Evolutionary conservation across 2,329 filamentous ascomycete species (phyloP).

Genomic region (Aureobasidium namibiae): DNA sequence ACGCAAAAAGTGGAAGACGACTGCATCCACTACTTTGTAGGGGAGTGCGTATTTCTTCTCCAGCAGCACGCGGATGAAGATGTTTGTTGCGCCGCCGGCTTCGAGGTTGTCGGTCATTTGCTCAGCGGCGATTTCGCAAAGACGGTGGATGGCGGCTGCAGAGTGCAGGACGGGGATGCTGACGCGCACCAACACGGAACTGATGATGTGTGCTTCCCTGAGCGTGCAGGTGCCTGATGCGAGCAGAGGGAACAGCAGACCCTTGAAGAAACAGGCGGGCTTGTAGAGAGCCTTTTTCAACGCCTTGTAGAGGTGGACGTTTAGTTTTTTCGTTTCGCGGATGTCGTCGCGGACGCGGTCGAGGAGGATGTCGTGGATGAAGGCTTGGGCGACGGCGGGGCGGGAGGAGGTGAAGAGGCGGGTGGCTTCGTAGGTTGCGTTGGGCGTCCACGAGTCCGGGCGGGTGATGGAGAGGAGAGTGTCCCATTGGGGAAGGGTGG

Average conservation of each 20-base stretch:
- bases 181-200: conserved; percentile 73
- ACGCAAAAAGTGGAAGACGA: conserved; percentile 94
- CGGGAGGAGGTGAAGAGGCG: conserved; percentile 85
- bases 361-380: conserved; percentile 78
- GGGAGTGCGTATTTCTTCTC: conserved; percentile 97
- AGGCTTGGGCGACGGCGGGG: conserved; percentile 70
- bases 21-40: conserved; percentile 85
- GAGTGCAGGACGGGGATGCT: conserved; percentile 88
- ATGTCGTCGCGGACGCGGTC: conserved; percentile 92
- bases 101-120: conserved; percentile 77
- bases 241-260: conserved; percentile 84
- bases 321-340: conserved; percentile 86
- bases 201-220: conserved; percentile 85
- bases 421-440: conserved; percentile 81
- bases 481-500: conserved; percentile 86
- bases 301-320: conserved; percentile 89
- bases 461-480: conserved; percentile 77
- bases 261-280: conserved; percentile 93
- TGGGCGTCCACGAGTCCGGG: conserved; percentile 69
- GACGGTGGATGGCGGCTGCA: conserved; percentile 78
- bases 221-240: conserved; percentile 80
- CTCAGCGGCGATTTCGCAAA: conserved; percentile 90
- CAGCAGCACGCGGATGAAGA: conserved; percentile 85
- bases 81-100: conserved; percentile 83
- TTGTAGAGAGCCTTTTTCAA: conserved; percentile 92